Base-by-base conservation (phyloP, 75 land plant species). In the Isoetes taiwanensis region DNA sequence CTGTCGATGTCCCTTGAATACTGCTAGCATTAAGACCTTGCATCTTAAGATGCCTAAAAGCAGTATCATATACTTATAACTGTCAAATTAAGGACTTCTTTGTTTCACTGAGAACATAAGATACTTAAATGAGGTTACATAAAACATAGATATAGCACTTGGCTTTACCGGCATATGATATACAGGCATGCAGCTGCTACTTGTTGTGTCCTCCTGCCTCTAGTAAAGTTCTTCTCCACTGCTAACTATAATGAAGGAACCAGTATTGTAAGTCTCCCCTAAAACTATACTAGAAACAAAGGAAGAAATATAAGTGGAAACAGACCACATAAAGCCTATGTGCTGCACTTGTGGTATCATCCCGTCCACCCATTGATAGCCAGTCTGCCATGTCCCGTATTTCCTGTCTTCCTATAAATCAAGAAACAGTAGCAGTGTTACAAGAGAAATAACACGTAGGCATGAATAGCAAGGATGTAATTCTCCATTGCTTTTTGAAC, bases 161-260 rank as follows among this genome's bases (percentile, higher is more conserved):
- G n/a, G n/a, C n/a, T 69, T 65, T 56, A 86, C 97, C 97, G 70
- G 62, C 97, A 91, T 32, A 80, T 76, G 59, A 86, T 75, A 56
- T 91, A 91, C 37, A 91, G 77, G 61, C 97, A 91, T 38, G 89
- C 67, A 55, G 95, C 97, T 28, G 73, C 83, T 62, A 91, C 94
- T 60, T 72, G 85, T 2, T 74, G 68, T 41, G 70, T 68, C 23
- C 70, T 80, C 17, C 85, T 78, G 20, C 94, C 94, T 65, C 72
- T 70, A 5, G 97, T 90, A 62, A 86, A 86, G 58, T 78, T 78
- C 28, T 76, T 68, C 33, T 83, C 88, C 37, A 80, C 61, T 14
- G 94, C 94, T 65, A 86, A 71, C 97, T 90, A 59, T 59, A 73
- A 54, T 56, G 1, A 17, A 33, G 28, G 12, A 24, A 53, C 30